Percentiles rank a stretch among this genome's conserved stretches.
Conservation (phyloP, 345 rosid genomes). For the Noccaea caerulescens region DNA sequence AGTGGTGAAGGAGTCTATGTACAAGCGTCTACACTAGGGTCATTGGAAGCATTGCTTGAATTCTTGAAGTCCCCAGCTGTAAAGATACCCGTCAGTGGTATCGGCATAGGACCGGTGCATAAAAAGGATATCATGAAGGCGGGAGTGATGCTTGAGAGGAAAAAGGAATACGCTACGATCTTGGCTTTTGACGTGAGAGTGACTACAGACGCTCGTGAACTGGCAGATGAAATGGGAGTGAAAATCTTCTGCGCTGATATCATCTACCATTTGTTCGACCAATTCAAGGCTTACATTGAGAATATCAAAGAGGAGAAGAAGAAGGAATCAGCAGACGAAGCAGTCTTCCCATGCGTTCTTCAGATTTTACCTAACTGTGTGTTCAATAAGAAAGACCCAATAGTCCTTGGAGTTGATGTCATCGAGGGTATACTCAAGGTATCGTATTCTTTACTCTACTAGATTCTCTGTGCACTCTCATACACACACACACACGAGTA, state of each 20-base stretch:
- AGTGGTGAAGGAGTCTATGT: conserved; percentile 95
- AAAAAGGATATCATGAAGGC: conserved; percentile 96
- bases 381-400: conserved; percentile 89
- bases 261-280: conserved; percentile 91
- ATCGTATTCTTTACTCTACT: conserved; percentile 14
- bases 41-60: conserved; percentile 93
- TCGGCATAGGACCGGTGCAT: conserved; percentile 89
- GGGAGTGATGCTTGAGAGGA: conserved; percentile 92
- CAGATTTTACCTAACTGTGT: conserved; percentile 74
- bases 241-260: conserved; percentile 95
- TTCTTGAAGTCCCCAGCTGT: conserved; percentile 88
- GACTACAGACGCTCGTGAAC: conserved; percentile 89
- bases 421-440: conserved; percentile 82
- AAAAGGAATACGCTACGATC: conserved; percentile 86
- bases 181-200: conserved; percentile 97
- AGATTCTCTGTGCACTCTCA: background rate
- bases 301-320: conserved; percentile 88
- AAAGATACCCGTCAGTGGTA: conserved; percentile 89
- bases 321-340: conserved; percentile 92
- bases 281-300: conserved; percentile 81
- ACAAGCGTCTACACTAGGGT: conserved; percentile 94
- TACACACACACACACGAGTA: background rate
- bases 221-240: conserved; percentile 86
- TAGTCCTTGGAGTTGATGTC: conserved; percentile 86
- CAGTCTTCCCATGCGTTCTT: conserved; percentile 91